phyloP scores from a whole-genome alignment of 164 flowering plant species.

The Chimonanthus praecox region DNA sequence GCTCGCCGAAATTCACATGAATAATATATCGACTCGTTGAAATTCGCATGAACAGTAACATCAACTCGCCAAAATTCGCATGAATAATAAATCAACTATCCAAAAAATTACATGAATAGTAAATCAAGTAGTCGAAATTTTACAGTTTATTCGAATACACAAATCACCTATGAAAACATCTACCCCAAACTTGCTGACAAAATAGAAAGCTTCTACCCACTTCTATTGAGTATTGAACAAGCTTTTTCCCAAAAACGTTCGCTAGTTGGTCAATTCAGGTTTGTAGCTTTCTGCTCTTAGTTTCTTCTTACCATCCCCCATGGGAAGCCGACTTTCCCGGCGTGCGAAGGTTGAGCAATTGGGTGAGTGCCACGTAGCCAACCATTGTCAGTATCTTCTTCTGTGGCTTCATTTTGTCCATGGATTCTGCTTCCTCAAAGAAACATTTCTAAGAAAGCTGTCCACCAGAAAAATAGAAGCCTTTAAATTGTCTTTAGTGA shows the following conservation, averaged over 20 bases:
- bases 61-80: no score
- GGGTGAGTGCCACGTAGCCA: background rate
- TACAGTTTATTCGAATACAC: no score
- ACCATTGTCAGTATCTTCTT: background rate
- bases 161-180: no score
- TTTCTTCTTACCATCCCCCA: background rate
- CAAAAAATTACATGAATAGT: no score
- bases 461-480: background rate
- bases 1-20: no score
- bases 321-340: background rate
- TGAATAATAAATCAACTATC: no score
- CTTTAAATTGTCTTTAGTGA: background rate
- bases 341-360: background rate
- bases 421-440: background rate
- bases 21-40: no score
- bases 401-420: background rate
- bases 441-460: background rate
- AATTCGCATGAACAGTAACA: no score
- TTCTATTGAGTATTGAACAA: no score
- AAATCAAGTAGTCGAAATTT: no score
- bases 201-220: no score
- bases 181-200: no score
- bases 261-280: background rate
- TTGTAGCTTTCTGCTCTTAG: background rate
- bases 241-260: background rate